A percentile compares a stretch with the other conserved stretches of the same genome.
Conservation (phyloP, 345 rosid genomes). For the Melaleuca quinquenervia region DNA sequence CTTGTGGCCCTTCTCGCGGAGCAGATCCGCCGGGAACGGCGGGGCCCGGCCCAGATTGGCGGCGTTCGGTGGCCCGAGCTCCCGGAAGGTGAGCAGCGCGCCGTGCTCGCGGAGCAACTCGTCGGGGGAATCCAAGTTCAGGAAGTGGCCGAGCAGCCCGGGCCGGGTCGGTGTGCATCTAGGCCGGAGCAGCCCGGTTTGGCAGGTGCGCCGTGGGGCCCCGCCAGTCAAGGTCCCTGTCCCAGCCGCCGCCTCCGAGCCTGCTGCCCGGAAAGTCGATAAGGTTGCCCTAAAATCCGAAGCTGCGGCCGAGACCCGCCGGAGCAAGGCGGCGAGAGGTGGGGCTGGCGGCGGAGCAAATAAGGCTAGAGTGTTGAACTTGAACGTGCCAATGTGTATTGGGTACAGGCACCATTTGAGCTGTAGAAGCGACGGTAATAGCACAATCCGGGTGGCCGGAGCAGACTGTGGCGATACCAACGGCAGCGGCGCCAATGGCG, state of each 20-base stretch:
- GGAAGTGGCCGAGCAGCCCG: constrained; percentile 64
- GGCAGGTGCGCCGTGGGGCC: constrained; percentile 51
- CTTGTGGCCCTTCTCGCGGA: constrained; percentile 78
- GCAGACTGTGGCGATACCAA: background rate
- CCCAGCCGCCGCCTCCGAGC: constrained; percentile 7
- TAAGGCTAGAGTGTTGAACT: constrained; percentile 27
- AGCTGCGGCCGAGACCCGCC: background rate
- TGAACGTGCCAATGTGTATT: constrained; percentile 49
- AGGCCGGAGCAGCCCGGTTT: constrained; percentile 66
- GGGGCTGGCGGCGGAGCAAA: background rate
- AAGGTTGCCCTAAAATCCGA: background rate
- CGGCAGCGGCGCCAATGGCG: background rate
- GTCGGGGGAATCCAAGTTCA: constrained; percentile 42
- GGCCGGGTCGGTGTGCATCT: constrained; percentile 55
- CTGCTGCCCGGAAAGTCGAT: constrained; percentile 3
- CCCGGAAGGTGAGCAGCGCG: constrained; percentile 69
- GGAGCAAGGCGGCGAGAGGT: background rate
- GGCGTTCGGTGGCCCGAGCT: constrained; percentile 8
- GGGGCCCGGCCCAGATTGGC: constrained; percentile 39
- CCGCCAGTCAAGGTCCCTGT: constrained; percentile 6
- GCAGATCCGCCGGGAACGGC: constrained; percentile 69
- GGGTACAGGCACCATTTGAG: constrained; percentile 63
- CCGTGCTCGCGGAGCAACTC: constrained; percentile 81
- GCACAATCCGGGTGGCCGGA: background rate
- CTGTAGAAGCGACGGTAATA: constrained; percentile 38